phyloP scores from a whole-genome alignment of 805 yeast genomes.

The Metschnikowia dekortorum region DNA sequence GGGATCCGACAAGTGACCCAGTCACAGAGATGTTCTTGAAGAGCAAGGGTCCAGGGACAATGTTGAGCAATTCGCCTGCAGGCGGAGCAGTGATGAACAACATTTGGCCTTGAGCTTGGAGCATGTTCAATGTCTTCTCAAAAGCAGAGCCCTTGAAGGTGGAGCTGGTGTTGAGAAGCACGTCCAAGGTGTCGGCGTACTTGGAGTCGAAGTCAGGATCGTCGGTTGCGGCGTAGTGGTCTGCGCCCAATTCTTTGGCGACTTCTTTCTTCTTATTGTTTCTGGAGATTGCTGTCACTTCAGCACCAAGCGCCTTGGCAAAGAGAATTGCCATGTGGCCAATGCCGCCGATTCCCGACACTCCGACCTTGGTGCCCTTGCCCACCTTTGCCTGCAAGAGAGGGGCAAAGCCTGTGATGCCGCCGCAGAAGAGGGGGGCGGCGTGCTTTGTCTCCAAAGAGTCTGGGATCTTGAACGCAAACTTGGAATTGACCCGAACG shows the following conservation, averaged over 20 bases:
- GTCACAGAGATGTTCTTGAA: slow-evolving; percentile 6
- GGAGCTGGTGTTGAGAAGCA: slow-evolving; percentile 10
- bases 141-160: slow-evolving; percentile 13
- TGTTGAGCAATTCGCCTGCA: slow-evolving; percentile 2
- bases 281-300: slow-evolving; percentile 53
- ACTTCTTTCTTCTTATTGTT: slow-evolving; percentile 44
- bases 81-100: slow-evolving; percentile 12
- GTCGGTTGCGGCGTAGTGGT: slow-evolving; percentile 22
- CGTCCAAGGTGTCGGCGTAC: slow-evolving; percentile 7
- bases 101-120: slow-evolving; percentile 8
- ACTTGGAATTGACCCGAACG: slow-evolving; percentile 7
- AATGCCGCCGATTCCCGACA: slow-evolving; percentile 62
- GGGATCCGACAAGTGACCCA: slow-evolving; percentile 9
- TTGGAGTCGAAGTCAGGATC: slow-evolving; percentile 18
- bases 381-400: slow-evolving; percentile 9
- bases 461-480: slow-evolving; percentile 12
- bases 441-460: slow-evolving; percentile 4
- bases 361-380: slow-evolving; percentile 43
- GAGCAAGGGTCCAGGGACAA: slow-evolving; percentile 4
- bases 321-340: slow-evolving; percentile 60
- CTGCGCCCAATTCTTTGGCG: slow-evolving; percentile 51
- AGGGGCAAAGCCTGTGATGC: slow-evolving; percentile 14
- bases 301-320: slow-evolving; percentile 59
- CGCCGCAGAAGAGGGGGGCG: slow-evolving; percentile 16
- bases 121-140: slow-evolving; percentile 6